Evolutionary conservation across 176 grass and related monocot species (phyloP).

Genomic region (Cenchrus americanus): DNA sequence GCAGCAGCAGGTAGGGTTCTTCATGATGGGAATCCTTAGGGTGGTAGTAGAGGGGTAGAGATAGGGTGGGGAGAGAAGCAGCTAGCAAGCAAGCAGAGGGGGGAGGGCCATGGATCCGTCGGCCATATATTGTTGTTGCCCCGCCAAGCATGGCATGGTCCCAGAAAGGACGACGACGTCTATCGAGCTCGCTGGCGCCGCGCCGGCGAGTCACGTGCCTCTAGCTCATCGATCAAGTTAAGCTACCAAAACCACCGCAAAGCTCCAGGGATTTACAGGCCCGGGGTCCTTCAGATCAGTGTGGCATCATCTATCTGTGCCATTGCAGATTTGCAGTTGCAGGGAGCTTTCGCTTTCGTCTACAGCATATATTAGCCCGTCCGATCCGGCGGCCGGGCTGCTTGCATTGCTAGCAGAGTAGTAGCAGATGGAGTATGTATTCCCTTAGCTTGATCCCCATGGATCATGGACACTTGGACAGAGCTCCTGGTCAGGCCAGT

Average conservation of each 20-base stretch:
- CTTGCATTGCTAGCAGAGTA: no score
- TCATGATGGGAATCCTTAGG: conserved; percentile 57
- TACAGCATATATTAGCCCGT: no score
- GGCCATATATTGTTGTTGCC: neutral
- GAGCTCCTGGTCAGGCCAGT: conserved; percentile 25
- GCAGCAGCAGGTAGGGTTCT: conserved; percentile 35
- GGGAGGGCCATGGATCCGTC: neutral
- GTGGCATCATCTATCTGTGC: no score
- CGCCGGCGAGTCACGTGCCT: conserved; percentile 27
- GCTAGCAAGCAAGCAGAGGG: no score
- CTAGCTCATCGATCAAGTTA: neutral
- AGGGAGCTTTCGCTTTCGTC: conserved; percentile 22
- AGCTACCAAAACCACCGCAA: conserved; percentile 19
- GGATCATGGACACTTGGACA: neutral
- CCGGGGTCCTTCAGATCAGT: neutral
- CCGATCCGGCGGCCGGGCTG: no score
- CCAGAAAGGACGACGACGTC: conserved; percentile 40
- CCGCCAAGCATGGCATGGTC: conserved; percentile 40
- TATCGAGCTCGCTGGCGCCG: neutral
- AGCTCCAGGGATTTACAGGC: conserved; percentile 20
- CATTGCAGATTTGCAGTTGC: no score
- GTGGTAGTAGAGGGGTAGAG: neutral
- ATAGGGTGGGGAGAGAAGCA: conserved; percentile 49
- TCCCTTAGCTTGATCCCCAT: neutral
- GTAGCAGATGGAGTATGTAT: no score